Evolutionary conservation across 192 early-diverging fungal genomes (phyloP).

Genomic region (Coemansia sp.): DNA sequence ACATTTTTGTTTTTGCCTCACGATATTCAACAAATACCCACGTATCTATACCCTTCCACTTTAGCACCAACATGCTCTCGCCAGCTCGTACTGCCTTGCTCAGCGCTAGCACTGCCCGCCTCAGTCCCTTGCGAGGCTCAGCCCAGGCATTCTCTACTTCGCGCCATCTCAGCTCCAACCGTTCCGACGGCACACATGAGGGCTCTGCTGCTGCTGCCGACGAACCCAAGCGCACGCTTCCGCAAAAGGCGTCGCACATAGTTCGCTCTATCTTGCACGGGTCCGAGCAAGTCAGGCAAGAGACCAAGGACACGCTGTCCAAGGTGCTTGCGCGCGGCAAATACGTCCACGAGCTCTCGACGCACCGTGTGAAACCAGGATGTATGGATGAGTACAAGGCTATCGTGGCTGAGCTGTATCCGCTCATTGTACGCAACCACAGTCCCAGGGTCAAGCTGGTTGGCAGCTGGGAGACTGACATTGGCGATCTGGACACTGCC

Average conservation of each 20-base stretch:
- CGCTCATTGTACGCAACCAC: slow-evolving; percentile 72
- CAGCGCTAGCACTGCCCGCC: neutral
- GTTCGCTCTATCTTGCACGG: slow-evolving; percentile 73
- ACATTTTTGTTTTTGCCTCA: neutral
- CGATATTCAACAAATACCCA: neutral
- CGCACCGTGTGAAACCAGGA: slow-evolving; percentile 84
- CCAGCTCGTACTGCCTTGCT: neutral
- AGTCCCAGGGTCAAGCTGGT: slow-evolving; percentile 78
- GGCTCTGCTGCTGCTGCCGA: slow-evolving; percentile 17
- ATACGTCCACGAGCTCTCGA: slow-evolving; percentile 87
- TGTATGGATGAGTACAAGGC: slow-evolving; percentile 81
- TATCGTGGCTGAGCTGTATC: slow-evolving; percentile 75
- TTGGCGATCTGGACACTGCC: slow-evolving; percentile 85
- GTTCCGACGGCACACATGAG: slow-evolving; percentile 3
- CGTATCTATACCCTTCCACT: neutral
- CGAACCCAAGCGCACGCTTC: slow-evolving; percentile 46
- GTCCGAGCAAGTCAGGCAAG: slow-evolving; percentile 62
- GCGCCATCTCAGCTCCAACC: neutral
- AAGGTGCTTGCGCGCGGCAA: slow-evolving; percentile 82
- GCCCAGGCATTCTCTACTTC: neutral
- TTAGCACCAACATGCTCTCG: neutral
- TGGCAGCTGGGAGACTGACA: slow-evolving; percentile 85
- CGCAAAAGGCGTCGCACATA: slow-evolving; percentile 57
- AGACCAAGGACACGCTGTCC: slow-evolving; percentile 65
- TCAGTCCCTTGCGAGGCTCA: neutral